Evolutionary conservation across 805 yeast species (phyloP).

Genomic region (Candida takata): DNA sequence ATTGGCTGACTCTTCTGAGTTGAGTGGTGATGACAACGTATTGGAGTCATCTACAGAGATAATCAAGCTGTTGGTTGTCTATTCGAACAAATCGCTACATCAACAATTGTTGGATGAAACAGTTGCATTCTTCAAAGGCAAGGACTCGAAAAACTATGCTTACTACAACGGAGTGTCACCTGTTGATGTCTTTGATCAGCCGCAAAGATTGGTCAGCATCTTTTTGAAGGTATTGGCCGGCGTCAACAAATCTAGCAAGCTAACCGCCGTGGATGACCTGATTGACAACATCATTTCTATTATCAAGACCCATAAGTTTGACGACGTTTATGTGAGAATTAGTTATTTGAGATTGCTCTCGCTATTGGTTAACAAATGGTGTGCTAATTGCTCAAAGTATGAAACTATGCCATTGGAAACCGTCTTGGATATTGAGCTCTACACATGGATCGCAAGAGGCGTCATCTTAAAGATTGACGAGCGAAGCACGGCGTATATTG

Average conservation of each 20-base stretch:
- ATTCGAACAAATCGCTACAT: conserved; percentile 30
- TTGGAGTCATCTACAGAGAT: conserved; percentile 27
- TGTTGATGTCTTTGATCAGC: conserved; percentile 19
- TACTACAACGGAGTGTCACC: conserved; percentile 8
- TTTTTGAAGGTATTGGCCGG: conserved; percentile 44
- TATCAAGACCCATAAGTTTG: conserved; percentile 7
- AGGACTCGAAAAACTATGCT: conserved; percentile 8
- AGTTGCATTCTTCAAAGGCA: conserved; percentile 28
- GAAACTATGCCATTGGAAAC: conserved; percentile 6
- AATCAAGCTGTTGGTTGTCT: conserved; percentile 28
- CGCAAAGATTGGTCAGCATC: conserved; percentile 30
- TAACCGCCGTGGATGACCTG: conserved; percentile 19
- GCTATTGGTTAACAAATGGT: conserved; percentile 53
- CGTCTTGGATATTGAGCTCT: conserved; percentile 39
- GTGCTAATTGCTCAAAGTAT: conserved; percentile 1
- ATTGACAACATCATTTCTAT: conserved; percentile 8
- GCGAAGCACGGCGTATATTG: conserved; percentile 28
- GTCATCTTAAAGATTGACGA: conserved; percentile 51
- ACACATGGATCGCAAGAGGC: conserved; percentile 70
- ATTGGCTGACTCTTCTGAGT: conserved; percentile 11
- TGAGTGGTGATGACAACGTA: conserved; percentile 9
- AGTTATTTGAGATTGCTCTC: conserved; percentile 52
- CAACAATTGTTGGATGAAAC: conserved; percentile 37
- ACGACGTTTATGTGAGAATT: conserved; percentile 28
- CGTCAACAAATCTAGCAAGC: conserved; percentile 36